Conservation (phyloP, 495 filamentous ascomycete genomes). For the Aspergillus wentii region DNA sequence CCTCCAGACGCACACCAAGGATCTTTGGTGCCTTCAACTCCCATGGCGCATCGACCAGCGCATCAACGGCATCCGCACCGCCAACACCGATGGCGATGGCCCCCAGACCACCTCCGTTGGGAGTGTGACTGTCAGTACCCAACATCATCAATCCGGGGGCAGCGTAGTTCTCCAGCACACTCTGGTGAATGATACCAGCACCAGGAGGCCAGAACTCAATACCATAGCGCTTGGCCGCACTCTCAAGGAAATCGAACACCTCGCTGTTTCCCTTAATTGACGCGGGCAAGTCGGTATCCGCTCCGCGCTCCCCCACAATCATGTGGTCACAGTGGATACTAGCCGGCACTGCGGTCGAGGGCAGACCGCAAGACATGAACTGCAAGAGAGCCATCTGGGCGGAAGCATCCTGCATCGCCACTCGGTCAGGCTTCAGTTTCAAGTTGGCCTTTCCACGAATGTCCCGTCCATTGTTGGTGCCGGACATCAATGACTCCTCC, state of each 20-base stretch:
- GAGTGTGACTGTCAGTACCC: slow-evolving; percentile 97
- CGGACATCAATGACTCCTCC: slow-evolving; percentile 76
- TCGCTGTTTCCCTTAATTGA: slow-evolving; percentile 92
- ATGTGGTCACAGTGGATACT: slow-evolving; percentile 99
- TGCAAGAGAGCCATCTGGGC: slow-evolving; percentile 97
- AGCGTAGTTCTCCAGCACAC: slow-evolving; percentile 97
- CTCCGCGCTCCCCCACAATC: slow-evolving; percentile 88
- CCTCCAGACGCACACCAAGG: slow-evolving; percentile 80
- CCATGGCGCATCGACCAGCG: slow-evolving; percentile 93
- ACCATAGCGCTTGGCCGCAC: slow-evolving; percentile 89
- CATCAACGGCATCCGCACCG: slow-evolving; percentile 95
- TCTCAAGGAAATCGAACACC: slow-evolving; percentile 96
- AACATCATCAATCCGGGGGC: slow-evolving; percentile 97
- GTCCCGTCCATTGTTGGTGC: slow-evolving; percentile 70
- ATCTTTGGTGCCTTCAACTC: slow-evolving; percentile 92
- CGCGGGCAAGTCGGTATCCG: slow-evolving; percentile 78
- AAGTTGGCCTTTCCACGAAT: slow-evolving; percentile 87
- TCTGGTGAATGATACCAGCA: slow-evolving; percentile 99
- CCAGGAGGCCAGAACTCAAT: slow-evolving; percentile 99
- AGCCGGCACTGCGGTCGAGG: slow-evolving; percentile 89
- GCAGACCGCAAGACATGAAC: slow-evolving; percentile 95
- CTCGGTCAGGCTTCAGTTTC: slow-evolving; percentile 95
- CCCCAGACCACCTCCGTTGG: slow-evolving; percentile 88
- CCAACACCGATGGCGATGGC: slow-evolving; percentile 97
- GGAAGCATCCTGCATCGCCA: slow-evolving; percentile 98